Conservation (phyloP, 441 rosid genomes). For the Sinapis alba region DNA sequence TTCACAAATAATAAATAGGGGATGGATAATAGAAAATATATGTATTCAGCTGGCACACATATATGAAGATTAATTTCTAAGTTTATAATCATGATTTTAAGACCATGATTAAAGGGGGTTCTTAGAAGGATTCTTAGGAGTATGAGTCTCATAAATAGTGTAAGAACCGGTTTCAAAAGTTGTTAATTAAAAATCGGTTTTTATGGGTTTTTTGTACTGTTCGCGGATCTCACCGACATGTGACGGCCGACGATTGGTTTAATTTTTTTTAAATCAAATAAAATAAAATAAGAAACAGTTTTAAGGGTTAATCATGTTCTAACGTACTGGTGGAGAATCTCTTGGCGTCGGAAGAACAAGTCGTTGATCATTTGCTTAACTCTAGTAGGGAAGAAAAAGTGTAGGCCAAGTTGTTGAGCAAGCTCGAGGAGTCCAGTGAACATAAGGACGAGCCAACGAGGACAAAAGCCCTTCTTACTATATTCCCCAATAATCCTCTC, state of each 20-base stretch:
- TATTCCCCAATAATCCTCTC: conserved; percentile 40
- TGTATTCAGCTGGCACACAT: neutral
- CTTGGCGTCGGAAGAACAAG: conserved; percentile 40
- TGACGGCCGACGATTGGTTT: no score
- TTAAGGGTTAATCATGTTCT: no score
- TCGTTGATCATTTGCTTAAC: conserved; percentile 14
- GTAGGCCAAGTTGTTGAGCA: conserved; percentile 44
- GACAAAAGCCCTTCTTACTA: conserved; percentile 22
- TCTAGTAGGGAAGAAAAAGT: conserved; percentile 35
- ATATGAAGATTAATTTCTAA: neutral
- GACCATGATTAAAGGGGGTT: no score
- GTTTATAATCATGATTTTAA: neutral
- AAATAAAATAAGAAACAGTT: no score
- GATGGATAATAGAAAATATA: neutral
- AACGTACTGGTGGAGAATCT: conserved; percentile 44
- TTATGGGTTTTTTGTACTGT: no score
- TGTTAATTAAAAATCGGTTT: no score
- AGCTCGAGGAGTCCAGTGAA: conserved; percentile 60
- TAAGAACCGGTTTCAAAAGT: no score
- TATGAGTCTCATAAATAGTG: no score
- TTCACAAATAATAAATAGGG: no score
- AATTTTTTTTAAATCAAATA: no score
- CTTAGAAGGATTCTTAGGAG: no score
- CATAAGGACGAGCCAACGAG: conserved; percentile 57
- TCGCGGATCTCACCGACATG: no score